Evolutionary conservation across 2,329 filamentous ascomycete species (phyloP).

Genomic region (Pestalotiopsis sp.): DNA sequence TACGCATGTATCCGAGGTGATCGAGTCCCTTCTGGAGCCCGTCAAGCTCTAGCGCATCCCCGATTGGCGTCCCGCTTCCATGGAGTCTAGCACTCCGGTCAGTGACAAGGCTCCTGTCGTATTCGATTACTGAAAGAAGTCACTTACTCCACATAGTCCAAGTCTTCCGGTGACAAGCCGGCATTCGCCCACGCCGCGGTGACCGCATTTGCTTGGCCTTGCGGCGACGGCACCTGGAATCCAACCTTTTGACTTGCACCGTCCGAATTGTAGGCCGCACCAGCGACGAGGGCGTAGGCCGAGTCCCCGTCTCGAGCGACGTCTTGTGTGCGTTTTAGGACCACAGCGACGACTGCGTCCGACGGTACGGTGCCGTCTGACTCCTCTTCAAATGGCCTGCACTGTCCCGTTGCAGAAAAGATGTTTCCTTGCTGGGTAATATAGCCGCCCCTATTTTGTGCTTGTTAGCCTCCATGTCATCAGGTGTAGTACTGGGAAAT

Average conservation of each 20-base stretch:
- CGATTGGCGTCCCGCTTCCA: not conserved
- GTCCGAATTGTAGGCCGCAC: not conserved
- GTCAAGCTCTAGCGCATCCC: not conserved
- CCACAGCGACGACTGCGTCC: not conserved
- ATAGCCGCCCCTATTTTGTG: not conserved
- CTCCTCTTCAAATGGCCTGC: not conserved
- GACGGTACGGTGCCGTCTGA: not conserved
- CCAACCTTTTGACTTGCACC: not conserved
- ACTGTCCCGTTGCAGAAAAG: not conserved
- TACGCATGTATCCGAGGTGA: not conserved
- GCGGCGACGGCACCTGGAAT: not conserved
- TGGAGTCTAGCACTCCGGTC: not conserved
- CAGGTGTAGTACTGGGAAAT: no score
- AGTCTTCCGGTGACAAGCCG: not conserved
- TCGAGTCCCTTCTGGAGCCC: not conserved
- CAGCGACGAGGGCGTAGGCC: not conserved
- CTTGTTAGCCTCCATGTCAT: not conserved
- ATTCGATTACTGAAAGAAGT: no score
- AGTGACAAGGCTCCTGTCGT: not conserved
- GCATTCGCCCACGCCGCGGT: not conserved
- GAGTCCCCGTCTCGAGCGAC: not conserved
- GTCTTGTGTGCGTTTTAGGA: not conserved
- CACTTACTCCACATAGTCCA: not conserved
- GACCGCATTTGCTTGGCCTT: not conserved
- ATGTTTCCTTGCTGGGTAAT: not conserved